Evolutionary conservation across 2,329 filamentous ascomycete species (phyloP), one percentile per base, ranked within the genome.

Genomic region (Exophiala aquamarina): DNA sequence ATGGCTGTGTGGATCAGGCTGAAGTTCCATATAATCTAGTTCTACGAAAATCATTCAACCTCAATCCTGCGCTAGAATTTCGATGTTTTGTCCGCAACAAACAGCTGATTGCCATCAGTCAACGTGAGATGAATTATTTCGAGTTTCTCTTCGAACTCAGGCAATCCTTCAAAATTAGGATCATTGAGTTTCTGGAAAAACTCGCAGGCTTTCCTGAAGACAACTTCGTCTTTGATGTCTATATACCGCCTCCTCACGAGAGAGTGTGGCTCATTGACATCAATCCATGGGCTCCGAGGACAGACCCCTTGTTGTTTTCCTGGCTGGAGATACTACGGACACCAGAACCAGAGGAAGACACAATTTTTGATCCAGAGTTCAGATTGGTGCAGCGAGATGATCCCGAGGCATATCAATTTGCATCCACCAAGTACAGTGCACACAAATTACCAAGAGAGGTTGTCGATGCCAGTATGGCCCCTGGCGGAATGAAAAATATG

Each of bases 361-460:
- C 49, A 1, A 78, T 76, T 6, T 82, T 80, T 62, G 75, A 77
- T 4, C 87, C 90, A 0, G 91, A 96, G 66, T 78, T 98, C 56
- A 78, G 92, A 33, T 75, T 97, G 7, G 81, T 98, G 37, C 82
- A 85, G 58, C 83, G 84, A 64, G 86, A 92, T 55, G 92, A 97
- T 57, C 89, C 91, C 0, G 87, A 92, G 51, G 91, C 91, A 1
- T 93, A 89, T 64, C 87, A 86, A 58, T 94, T 96, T 64, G 83
- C 81, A 56, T 86, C 87, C 3, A 81, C 89, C 1, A 87, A 92
- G 61, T 97, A 95, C 67, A 95, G 90, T 52, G 92, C 93, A 3
- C 92, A 97, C 64, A 98, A 97, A 69, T 71, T 98, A 59, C 93
- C 93, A 1, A 90, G 85, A 66, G 93, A 98, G 59, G 89, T 97